Percentiles rank a stretch among this genome's conserved stretches.
phyloP scores from a whole-genome alignment of 208 protist species.

The Trypanosoma lewisi region DNA sequence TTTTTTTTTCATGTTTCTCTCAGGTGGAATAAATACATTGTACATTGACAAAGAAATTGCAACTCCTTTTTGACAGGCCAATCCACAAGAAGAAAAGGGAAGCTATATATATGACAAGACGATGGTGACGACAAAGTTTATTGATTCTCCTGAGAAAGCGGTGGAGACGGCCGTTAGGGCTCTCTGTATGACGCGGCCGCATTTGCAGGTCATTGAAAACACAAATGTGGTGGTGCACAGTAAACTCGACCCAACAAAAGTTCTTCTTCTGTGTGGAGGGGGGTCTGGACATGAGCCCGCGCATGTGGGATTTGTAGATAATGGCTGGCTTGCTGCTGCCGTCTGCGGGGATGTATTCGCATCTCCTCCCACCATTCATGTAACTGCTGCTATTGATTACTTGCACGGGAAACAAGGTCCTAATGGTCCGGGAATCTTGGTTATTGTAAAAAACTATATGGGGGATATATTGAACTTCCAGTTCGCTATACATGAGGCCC shows the following conservation, averaged over 20 bases:
- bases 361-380: slow-evolving; percentile 57
- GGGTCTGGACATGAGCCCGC: slow-evolving; percentile 90
- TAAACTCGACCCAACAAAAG: slow-evolving; percentile 42
- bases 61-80: too few species aligned
- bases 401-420: slow-evolving; percentile 41
- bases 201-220: slow-evolving; percentile 37
- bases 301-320: slow-evolving; percentile 81
- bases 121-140: slow-evolving; percentile 41
- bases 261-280: slow-evolving; percentile 80
- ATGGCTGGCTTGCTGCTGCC: slow-evolving; percentile 88
- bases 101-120: not conserved
- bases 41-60: too few species aligned
- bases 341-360: slow-evolving; percentile 90
- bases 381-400: slow-evolving; percentile 81
- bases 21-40: too few species aligned
- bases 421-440: slow-evolving; percentile 56
- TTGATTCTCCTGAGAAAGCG: slow-evolving; percentile 38
- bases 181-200: slow-evolving; percentile 35
- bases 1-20: too few species aligned
- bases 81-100: slow-evolving; percentile 2
- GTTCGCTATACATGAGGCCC: slow-evolving; percentile 72
- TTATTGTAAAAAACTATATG: slow-evolving; percentile 94
- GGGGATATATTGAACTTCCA: slow-evolving; percentile 90
- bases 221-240: slow-evolving; percentile 48
- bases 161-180: slow-evolving; percentile 39